phyloP scores from a whole-genome alignment of 108 stramenopile species.

The Mayamaea pseudoterrestris region DNA sequence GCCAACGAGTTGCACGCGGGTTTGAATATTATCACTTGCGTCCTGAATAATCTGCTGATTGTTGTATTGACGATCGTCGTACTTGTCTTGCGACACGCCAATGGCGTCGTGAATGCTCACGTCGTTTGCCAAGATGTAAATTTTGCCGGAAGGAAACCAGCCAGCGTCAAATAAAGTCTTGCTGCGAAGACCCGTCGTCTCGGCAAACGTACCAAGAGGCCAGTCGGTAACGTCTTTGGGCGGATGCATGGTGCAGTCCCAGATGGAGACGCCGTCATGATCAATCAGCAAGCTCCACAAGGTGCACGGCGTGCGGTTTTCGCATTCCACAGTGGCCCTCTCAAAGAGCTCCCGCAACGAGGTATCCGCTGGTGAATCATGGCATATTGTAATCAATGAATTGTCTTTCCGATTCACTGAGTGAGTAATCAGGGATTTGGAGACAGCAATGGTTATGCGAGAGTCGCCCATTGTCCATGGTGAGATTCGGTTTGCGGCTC shows the following conservation, averaged over 20 bases:
- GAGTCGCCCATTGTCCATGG: no score
- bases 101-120: slow-evolving; percentile 1
- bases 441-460: no score
- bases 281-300: no score
- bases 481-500: no score
- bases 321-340: no score
- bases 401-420: no score
- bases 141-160: slow-evolving; percentile 63
- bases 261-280: not conserved
- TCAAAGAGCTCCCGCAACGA: no score
- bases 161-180: slow-evolving; percentile 55
- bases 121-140: slow-evolving; percentile 28
- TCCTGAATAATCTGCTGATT: not conserved
- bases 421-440: no score
- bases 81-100: not conserved
- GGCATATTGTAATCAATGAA: no score
- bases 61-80: not conserved
- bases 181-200: slow-evolving; percentile 32
- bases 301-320: no score
- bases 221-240: slow-evolving; percentile 40
- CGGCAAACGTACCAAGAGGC: slow-evolving; percentile 17
- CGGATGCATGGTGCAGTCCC: slow-evolving; percentile 47
- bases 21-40: not conserved
- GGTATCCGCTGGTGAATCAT: no score
- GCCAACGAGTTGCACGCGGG: not conserved